phyloP scores from a whole-genome alignment of 1,284 basidiomycete genomes.

The Ustilago hordei region DNA sequence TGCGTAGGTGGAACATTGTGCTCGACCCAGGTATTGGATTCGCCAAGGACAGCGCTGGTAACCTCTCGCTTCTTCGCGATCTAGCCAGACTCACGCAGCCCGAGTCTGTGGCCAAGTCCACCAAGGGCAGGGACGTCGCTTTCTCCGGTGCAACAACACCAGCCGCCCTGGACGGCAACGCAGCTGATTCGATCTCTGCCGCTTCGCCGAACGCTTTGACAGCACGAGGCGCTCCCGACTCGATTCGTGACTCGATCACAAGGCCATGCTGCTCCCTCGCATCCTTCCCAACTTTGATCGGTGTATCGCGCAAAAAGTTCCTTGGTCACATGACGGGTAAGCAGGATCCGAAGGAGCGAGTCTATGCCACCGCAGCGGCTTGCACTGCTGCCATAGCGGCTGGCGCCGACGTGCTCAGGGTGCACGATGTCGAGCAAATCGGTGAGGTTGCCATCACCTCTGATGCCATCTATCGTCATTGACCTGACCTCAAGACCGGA shows the following conservation, averaged over 20 bases:
- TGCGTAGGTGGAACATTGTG: slow-evolving; percentile 89
- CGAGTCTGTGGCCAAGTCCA: slow-evolving; percentile 34
- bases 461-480: slow-evolving; percentile 71
- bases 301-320: slow-evolving; percentile 65
- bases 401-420: slow-evolving; percentile 79
- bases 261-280: slow-evolving; percentile 50
- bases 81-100: slow-evolving; percentile 34
- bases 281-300: slow-evolving; percentile 62
- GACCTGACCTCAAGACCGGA: not conserved
- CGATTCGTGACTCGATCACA: slow-evolving; percentile 33
- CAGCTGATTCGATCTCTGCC: slow-evolving; percentile 16
- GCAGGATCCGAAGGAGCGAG: slow-evolving; percentile 77
- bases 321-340: slow-evolving; percentile 63
- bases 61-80: slow-evolving; percentile 75
- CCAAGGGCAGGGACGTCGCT: slow-evolving; percentile 30
- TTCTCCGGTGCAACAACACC: slow-evolving; percentile 34
- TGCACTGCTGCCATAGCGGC: slow-evolving; percentile 82
- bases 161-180: slow-evolving; percentile 26
- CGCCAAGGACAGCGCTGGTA: slow-evolving; percentile 85
- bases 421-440: slow-evolving; percentile 84
- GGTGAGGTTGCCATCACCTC: slow-evolving; percentile 75
- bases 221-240: slow-evolving; percentile 5
- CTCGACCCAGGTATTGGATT: slow-evolving; percentile 95
- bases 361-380: slow-evolving; percentile 84
- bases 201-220: slow-evolving; percentile 1